These are phyloP conservation scores for Goffeauzyma gilvescens DNA, from an alignment of 768 basidiomycete species.

Conservation along the genomic window DNA sequence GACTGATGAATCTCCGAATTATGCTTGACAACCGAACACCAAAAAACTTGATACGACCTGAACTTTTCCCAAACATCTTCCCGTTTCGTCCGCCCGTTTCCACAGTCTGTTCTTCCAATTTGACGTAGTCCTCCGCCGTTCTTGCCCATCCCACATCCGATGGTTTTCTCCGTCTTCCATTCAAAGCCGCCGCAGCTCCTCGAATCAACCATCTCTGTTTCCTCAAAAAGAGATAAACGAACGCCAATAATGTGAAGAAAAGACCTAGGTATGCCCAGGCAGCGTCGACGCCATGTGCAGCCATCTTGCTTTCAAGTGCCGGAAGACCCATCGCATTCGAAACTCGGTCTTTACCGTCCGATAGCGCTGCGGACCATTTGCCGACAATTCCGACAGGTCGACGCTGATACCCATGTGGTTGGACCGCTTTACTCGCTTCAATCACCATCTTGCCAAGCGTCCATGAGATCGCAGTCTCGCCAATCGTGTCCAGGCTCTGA, in stretches of 20 bases:
- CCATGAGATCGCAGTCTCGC: slow-evolving; percentile 88
- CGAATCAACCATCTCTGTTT: slow-evolving; percentile 7
- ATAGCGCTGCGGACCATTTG: slow-evolving; percentile 4
- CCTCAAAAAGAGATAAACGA: slow-evolving; percentile 15
- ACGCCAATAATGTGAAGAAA: slow-evolving; percentile 11
- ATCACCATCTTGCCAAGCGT: slow-evolving; percentile 97
- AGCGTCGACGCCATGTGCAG: slow-evolving; percentile 19
- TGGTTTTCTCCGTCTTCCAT: slow-evolving; percentile 14
- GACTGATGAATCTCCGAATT: no score
- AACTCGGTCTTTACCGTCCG: background rate
- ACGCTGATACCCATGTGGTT: slow-evolving; percentile 10
- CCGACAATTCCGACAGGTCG: background rate
- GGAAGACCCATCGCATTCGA: slow-evolving; percentile 4
- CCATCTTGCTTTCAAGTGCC: slow-evolving; percentile 9
- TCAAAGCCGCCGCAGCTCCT: background rate
- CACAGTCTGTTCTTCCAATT: slow-evolving; percentile 3
- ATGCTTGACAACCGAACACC: background rate
- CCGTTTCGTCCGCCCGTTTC: background rate
- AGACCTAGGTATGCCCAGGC: slow-evolving; percentile 23
- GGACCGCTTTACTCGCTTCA: slow-evolving; percentile 50
- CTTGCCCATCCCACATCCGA: slow-evolving; percentile 11
- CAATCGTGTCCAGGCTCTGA: slow-evolving; percentile 80
- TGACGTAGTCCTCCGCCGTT: no score
- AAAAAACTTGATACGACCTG: slow-evolving; percentile 4
- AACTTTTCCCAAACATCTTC: no score